Conservation (phyloP, 257 asterid species). For the Ophiorrhiza pumila region DNA sequence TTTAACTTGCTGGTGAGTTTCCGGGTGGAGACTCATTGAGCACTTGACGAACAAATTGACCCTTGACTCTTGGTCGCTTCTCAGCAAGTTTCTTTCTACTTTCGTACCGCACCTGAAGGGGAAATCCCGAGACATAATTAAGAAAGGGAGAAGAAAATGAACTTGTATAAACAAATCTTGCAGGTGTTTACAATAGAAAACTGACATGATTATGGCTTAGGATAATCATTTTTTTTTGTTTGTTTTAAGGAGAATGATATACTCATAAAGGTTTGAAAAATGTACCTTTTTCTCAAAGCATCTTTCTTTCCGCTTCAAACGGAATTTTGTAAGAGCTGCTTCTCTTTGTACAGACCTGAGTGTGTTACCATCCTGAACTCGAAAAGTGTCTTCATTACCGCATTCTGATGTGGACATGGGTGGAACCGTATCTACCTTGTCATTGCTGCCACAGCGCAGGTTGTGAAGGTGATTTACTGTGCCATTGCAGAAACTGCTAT, state of each 20-base stretch:
- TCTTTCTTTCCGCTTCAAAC: conserved; percentile 85
- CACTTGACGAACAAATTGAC: conserved; percentile 77
- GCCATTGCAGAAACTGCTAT: conserved; percentile 53
- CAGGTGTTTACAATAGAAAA: neutral
- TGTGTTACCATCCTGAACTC: conserved; percentile 42
- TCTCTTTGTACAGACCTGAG: conserved; percentile 61
- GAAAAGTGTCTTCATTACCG: conserved; percentile 46
- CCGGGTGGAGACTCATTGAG: conserved; percentile 41
- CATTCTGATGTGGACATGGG: conserved; percentile 33
- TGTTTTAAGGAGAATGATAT: neutral
- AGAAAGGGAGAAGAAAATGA: neutral
- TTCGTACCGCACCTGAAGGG: conserved; percentile 68
- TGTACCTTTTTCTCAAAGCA: conserved; percentile 95
- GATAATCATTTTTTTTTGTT: neutral
- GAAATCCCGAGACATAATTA: conserved; percentile 8
- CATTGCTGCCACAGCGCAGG: conserved; percentile 33
- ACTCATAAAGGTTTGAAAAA: neutral
- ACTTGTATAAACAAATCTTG: neutral
- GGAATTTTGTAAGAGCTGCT: conserved; percentile 86
- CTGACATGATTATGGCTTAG: neutral
- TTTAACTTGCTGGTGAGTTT: conserved; percentile 31
- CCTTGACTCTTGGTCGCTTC: conserved; percentile 80
- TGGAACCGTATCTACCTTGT: conserved; percentile 30
- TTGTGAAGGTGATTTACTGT: conserved; percentile 29
- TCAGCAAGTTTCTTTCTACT: conserved; percentile 90